Evolutionary conservation across 2,329 filamentous ascomycete genomes (phyloP).

Genomic region (Colletotrichum sp.): DNA sequence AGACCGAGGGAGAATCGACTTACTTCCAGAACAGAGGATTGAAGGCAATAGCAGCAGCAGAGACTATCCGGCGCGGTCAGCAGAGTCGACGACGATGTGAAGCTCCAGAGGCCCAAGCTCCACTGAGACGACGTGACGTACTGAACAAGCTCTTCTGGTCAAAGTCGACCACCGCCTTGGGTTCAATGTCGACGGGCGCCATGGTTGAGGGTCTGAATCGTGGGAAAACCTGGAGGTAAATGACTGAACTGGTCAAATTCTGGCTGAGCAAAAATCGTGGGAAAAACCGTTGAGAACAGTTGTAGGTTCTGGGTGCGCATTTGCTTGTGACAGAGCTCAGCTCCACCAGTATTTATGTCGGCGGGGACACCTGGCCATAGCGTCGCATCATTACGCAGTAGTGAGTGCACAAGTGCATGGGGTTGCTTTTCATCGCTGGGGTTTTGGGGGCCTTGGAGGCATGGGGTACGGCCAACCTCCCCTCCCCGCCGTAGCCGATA

Average conservation of each 20-base stretch:
- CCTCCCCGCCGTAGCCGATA: not conserved
- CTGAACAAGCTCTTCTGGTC: slow-evolving; percentile 69
- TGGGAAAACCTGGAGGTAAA: not conserved
- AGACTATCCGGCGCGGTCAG: slow-evolving; percentile 60
- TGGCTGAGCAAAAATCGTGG: not conserved
- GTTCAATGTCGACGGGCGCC: slow-evolving; percentile 38
- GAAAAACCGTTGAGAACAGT: slow-evolving; percentile 16
- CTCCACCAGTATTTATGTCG: slow-evolving; percentile 17
- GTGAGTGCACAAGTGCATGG: not conserved
- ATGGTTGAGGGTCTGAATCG: slow-evolving; percentile 31
- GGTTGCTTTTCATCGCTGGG: not conserved
- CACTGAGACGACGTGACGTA: slow-evolving; percentile 45
- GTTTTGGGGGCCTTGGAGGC: not conserved
- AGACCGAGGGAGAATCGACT: slow-evolving; percentile 42
- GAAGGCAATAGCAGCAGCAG: slow-evolving; percentile 83
- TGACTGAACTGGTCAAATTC: not conserved
- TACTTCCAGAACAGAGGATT: slow-evolving; percentile 99
- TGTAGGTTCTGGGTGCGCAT: not conserved
- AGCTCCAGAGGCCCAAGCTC: slow-evolving; percentile 7
- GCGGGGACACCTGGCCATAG: slow-evolving; percentile 21
- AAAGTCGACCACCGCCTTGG: slow-evolving; percentile 63
- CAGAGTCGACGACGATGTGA: not conserved
- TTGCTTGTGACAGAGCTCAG: slow-evolving; percentile 19
- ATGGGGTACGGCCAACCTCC: not conserved
- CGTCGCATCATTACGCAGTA: slow-evolving; percentile 15